These are phyloP conservation scores for Fusarium phyllophilum DNA, from an alignment of 2,329 filamentous ascomycete genomes.

Conservation along the genomic window DNA sequence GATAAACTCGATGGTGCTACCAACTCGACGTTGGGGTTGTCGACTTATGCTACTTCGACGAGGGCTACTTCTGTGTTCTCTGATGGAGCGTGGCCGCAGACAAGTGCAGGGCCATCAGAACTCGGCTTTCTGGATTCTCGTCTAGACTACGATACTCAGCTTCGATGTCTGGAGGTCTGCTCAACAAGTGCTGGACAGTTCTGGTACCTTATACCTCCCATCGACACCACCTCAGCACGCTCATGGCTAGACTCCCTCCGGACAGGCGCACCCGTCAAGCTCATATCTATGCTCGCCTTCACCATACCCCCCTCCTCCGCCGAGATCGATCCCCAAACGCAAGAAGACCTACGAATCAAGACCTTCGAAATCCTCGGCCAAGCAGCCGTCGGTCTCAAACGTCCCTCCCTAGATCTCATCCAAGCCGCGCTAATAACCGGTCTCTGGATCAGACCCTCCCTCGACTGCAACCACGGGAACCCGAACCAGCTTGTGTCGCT, in stretches of 20 bases:
- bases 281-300: conserved; percentile 16
- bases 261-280: background rate
- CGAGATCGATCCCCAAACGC: background rate
- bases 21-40: background rate
- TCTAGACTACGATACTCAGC: conserved; percentile 15
- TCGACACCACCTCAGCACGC: background rate
- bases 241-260: conserved; percentile 13
- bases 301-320: background rate
- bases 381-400: conserved; percentile 12
- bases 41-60: conserved; percentile 3
- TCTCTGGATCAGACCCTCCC: conserved; percentile 18
- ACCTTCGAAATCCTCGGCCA: conserved; percentile 14
- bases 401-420: conserved; percentile 17
- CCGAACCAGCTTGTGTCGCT: background rate
- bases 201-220: conserved; percentile 10
- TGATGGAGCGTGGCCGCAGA: background rate
- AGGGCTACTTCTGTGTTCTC: conserved; percentile 23
- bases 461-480: conserved; percentile 11
- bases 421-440: conserved; percentile 13
- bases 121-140: conserved; percentile 14
- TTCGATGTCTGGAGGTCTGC: background rate
- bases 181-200: background rate
- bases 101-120: background rate
- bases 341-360: conserved; percentile 11
- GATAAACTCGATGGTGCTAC: conserved; percentile 8